phyloP scores from a whole-genome alignment of 1,139 yeast genomes.

The Yamadazyma conglobata region DNA sequence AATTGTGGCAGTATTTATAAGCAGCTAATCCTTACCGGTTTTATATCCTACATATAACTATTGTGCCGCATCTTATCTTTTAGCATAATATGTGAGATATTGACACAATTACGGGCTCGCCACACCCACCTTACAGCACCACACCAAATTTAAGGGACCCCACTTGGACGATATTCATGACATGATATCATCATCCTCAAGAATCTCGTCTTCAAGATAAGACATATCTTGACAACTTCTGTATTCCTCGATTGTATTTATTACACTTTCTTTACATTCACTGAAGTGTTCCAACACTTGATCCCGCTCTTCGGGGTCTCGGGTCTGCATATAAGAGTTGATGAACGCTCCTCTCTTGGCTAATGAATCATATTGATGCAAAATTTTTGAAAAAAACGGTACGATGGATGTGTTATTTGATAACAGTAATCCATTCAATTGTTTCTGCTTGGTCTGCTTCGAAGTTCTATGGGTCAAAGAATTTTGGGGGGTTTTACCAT shows the following conservation, averaged over 20 bases:
- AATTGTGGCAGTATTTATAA: too few species aligned
- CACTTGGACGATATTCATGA: conserved; percentile 1
- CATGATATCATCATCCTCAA: conserved; percentile 7
- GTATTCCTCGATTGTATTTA: conserved; percentile 71
- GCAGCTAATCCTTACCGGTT: too few species aligned
- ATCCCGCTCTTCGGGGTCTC: conserved; percentile 39
- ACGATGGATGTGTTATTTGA: conserved; percentile 75
- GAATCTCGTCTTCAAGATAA: conserved; percentile 47
- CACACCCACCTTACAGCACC: not conserved
- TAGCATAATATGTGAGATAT: too few species aligned
- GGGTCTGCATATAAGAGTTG: conserved; percentile 64
- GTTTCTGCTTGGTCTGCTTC: conserved; percentile 20
- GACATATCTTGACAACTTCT: conserved; percentile 51
- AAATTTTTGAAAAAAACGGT: conserved; percentile 60
- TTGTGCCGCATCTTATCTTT: too few species aligned
- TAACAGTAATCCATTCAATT: conserved; percentile 71
- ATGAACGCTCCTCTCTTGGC: conserved; percentile 82
- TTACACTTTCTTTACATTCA: conserved; percentile 74
- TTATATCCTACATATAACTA: too few species aligned
- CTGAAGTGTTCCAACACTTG: conserved; percentile 70
- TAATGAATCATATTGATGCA: conserved; percentile 75
- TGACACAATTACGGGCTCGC: too few species aligned
- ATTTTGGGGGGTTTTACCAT: conserved; percentile 42
- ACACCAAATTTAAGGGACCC: not conserved
- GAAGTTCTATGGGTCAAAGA: conserved; percentile 2